Evolutionary conservation across 306 rosid species (phyloP).

Genomic region (Lathyrus tuberosus): DNA sequence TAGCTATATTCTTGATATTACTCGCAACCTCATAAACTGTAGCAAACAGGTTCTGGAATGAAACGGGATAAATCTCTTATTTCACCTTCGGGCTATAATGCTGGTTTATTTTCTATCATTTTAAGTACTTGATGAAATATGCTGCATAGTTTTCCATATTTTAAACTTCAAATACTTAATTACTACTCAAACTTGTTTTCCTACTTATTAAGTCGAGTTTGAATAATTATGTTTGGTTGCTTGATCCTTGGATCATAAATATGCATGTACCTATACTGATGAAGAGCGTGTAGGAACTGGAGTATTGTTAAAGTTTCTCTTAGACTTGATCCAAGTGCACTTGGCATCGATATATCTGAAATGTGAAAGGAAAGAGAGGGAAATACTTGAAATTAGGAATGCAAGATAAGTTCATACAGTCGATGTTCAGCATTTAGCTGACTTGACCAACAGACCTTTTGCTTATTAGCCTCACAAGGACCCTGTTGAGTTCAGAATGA

Average conservation of each 20-base stretch:
- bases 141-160: background rate
- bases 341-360: slow-evolving; percentile 24
- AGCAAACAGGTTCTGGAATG: slow-evolving; percentile 13
- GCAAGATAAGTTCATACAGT: slow-evolving; percentile 12
- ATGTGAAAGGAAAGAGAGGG: slow-evolving; percentile 6
- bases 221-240: slow-evolving; percentile 28
- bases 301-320: slow-evolving; percentile 19
- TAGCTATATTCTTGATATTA: slow-evolving; percentile 25
- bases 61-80: background rate
- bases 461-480: slow-evolving; percentile 18
- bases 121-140: slow-evolving; percentile 18
- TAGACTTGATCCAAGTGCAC: slow-evolving; percentile 28
- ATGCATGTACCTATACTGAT: slow-evolving; percentile 15
- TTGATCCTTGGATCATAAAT: slow-evolving; percentile 19
- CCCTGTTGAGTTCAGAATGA: slow-evolving; percentile 27
- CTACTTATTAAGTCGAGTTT: background rate
- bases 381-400: slow-evolving; percentile 8
- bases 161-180: slow-evolving; percentile 18
- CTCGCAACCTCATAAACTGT: slow-evolving; percentile 23
- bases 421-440: slow-evolving; percentile 27
- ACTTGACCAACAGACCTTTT: slow-evolving; percentile 29
- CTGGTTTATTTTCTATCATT: slow-evolving; percentile 12
- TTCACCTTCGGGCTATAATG: slow-evolving; percentile 14
- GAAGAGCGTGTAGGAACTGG: slow-evolving; percentile 19
- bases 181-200: slow-evolving; percentile 12